phyloP scores from a whole-genome alignment of 208 protist species.

The Trypanosoma theileri region DNA sequence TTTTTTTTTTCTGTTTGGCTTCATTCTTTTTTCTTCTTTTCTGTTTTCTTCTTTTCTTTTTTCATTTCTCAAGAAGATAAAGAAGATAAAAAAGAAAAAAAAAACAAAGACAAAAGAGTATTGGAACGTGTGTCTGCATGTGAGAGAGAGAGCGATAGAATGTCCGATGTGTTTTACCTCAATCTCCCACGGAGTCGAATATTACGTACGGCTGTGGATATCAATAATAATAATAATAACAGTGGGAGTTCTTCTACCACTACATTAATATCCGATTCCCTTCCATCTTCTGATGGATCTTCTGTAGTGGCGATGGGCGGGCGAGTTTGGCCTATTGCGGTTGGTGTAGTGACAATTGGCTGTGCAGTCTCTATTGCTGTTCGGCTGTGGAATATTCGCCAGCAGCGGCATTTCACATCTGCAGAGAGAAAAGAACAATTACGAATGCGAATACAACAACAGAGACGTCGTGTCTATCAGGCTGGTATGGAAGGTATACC shows the following conservation, averaged over 20 bases:
- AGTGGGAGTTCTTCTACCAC: not conserved
- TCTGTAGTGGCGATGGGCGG: not conserved
- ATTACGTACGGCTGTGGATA: not conserved
- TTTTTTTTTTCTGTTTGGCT: constrained; percentile 20
- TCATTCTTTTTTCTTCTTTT: constrained; percentile 30
- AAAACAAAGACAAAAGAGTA: constrained; percentile 26
- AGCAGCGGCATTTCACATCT: too few relatives aligned
- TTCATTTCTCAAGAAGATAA: too few relatives aligned
- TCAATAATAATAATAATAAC: not conserved
- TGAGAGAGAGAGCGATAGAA: not conserved
- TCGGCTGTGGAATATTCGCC: constrained; percentile 7
- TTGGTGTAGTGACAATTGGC: constrained; percentile 3
- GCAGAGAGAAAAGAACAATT: too few relatives aligned
- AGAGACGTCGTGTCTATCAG: not conserved
- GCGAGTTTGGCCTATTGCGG: not conserved
- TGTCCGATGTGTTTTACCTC: constrained; percentile 29
- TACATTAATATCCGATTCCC: not conserved
- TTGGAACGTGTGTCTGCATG: too few relatives aligned
- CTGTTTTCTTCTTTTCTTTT: constrained; percentile 3
- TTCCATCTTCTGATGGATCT: not conserved
- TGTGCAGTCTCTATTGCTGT: constrained; percentile 1
- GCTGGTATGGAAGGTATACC: not conserved
- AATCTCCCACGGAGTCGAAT: constrained; percentile 10
- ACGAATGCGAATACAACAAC: not conserved
- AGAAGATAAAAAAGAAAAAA: constrained; percentile 2